These are phyloP conservation scores for Amanita rubescens DNA, from an alignment of 768 basidiomycete genomes.

Conservation along the genomic window DNA sequence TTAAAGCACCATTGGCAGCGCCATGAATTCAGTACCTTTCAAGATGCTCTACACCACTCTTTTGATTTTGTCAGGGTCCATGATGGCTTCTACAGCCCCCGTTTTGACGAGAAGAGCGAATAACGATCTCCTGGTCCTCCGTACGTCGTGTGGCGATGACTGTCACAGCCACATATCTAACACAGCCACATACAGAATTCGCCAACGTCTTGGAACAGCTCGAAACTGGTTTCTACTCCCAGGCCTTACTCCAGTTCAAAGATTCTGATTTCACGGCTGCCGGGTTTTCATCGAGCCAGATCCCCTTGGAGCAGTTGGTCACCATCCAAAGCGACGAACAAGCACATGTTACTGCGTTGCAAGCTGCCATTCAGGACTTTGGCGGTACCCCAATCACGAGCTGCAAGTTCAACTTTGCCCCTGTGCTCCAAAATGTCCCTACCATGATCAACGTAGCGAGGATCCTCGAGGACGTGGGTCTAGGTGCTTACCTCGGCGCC, in stretches of 20 bases:
- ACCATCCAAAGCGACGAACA: constrained; percentile 56
- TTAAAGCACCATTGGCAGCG: constrained; percentile 18
- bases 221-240: constrained; percentile 60
- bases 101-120: constrained; percentile 33
- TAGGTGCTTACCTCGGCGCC: constrained; percentile 70
- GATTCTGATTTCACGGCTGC: constrained; percentile 54
- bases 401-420: constrained; percentile 65
- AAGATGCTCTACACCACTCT: constrained; percentile 19
- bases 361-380: constrained; percentile 44
- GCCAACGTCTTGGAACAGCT: constrained; percentile 70
- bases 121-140: constrained; percentile 48
- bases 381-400: constrained; percentile 45
- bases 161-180: background rate
- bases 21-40: constrained; percentile 35
- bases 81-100: constrained; percentile 45
- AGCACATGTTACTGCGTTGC: constrained; percentile 48
- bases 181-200: too few relatives aligned
- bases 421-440: constrained; percentile 53
- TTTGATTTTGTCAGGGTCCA: constrained; percentile 32
- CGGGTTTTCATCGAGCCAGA: constrained; percentile 48
- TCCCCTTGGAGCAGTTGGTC: constrained; percentile 56
- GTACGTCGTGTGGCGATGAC: constrained; percentile 32
- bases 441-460: constrained; percentile 70
- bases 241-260: constrained; percentile 61
- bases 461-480: constrained; percentile 69